Evolutionary conservation across 202 grass and related monocot genomes (phyloP).

Genomic region (Schoenoplectus tabernaemontani): DNA sequence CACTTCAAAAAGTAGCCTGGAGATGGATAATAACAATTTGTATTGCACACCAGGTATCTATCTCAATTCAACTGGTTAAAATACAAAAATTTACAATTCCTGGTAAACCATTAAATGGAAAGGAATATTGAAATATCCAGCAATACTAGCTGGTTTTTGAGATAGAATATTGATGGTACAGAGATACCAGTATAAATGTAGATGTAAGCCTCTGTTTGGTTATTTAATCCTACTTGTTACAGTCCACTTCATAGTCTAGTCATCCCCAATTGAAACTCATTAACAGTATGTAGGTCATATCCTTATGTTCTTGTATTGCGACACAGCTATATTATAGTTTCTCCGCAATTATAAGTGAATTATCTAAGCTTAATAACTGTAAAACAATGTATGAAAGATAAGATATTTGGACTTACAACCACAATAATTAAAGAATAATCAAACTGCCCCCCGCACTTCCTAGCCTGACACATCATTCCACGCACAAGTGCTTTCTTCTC

Average conservation of each 20-base stretch:
- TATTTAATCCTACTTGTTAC: neutral
- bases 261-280: neutral
- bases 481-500: conserved; percentile 43
- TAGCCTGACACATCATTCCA: conserved; percentile 2
- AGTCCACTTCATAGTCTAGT: neutral
- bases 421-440: conserved; percentile 57
- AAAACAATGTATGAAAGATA: conserved; percentile 12
- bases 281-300: neutral
- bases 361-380: neutral
- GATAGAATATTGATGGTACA: neutral
- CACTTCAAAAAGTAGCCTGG: neutral
- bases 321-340: neutral
- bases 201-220: neutral
- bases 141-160: neutral
- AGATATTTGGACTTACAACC: conserved; percentile 44
- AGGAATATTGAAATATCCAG: neutral
- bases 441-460: conserved; percentile 28
- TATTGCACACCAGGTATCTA: neutral
- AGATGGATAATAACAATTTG: neutral
- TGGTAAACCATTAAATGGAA: too few species aligned
- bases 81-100: neutral
- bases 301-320: neutral
- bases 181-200: neutral
- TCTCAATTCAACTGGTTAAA: neutral
- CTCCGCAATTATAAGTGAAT: neutral